Percentiles rank a stretch among this genome's conserved stretches.
Evolutionary conservation across 2,329 filamentous ascomycete genomes (phyloP).

Genomic region (Pseudocercospora macadamiae): DNA sequence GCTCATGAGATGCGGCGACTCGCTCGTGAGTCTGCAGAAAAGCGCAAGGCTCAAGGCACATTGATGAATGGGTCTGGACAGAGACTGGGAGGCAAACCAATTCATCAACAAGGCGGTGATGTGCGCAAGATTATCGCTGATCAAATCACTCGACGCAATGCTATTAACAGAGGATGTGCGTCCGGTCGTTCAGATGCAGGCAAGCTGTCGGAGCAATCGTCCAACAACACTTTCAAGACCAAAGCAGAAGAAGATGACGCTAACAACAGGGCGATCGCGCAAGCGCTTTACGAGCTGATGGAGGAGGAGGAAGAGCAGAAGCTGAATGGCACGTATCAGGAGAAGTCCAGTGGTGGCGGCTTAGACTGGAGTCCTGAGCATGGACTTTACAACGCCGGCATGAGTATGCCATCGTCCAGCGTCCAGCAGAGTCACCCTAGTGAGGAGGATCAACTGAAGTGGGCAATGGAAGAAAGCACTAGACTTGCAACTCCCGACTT

Average conservation of each 20-base stretch:
- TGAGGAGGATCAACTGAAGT: slow-evolving; percentile 43
- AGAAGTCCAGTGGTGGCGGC: slow-evolving; percentile 55
- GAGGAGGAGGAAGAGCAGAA: slow-evolving; percentile 70
- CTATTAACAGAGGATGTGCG: slow-evolving; percentile 73
- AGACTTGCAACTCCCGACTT: slow-evolving; percentile 2
- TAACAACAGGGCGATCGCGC: slow-evolving; percentile 82
- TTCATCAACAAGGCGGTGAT: slow-evolving; percentile 61
- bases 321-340: slow-evolving; percentile 57
- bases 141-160: slow-evolving; percentile 68
- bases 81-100: slow-evolving; percentile 67
- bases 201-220: slow-evolving; percentile 69
- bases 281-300: slow-evolving; percentile 83
- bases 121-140: slow-evolving; percentile 73
- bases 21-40: slow-evolving; percentile 70
- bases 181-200: slow-evolving; percentile 68
- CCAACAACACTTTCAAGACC: slow-evolving; percentile 75
- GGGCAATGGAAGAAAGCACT: slow-evolving; percentile 41
- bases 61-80: slow-evolving; percentile 67
- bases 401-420: slow-evolving; percentile 9
- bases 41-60: slow-evolving; percentile 54
- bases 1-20: slow-evolving; percentile 73
- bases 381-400: slow-evolving; percentile 38
- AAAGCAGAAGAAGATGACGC: slow-evolving; percentile 86
- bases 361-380: slow-evolving; percentile 42
- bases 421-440: slow-evolving; percentile 20